Evolutionary conservation across 257 asterid genomes (phyloP).

Genomic region (Coffea eugenioides): DNA sequence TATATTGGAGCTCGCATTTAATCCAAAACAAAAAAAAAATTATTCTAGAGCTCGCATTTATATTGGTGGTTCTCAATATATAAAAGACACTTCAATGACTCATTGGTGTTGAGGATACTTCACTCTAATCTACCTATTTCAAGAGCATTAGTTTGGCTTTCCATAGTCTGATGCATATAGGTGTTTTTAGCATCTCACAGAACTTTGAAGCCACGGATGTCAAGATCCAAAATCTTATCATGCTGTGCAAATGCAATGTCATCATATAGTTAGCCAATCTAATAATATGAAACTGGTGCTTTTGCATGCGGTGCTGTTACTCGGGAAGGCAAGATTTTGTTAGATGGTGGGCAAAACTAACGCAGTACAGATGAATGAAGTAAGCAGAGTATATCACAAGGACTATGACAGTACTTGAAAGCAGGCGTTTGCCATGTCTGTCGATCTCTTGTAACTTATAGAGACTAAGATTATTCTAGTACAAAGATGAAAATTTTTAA

Average conservation of each 20-base stretch:
- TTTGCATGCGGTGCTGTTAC: no score
- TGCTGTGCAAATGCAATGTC: neutral
- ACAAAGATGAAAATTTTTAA: slow-evolving; percentile 25
- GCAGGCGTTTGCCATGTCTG: slow-evolving; percentile 34
- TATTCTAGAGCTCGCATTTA: no score
- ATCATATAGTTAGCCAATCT: neutral
- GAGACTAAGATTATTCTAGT: slow-evolving; percentile 34
- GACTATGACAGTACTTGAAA: neutral
- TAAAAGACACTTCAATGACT: no score
- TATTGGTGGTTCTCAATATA: no score
- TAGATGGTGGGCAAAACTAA: neutral
- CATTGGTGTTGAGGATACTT: no score
- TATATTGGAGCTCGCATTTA: no score
- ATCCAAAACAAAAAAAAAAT: no score
- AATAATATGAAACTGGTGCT: neutral
- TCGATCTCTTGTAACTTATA: slow-evolving; percentile 27
- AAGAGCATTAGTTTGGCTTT: neutral
- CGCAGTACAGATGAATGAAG: no score
- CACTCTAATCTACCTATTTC: neutral
- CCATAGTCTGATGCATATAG: neutral
- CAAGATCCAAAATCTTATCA: neutral
- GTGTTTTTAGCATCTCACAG: neutral
- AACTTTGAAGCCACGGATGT: neutral
- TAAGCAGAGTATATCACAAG: neutral
- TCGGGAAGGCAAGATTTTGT: no score